These are phyloP conservation scores for Zychaea mexicana DNA, from an alignment of 371 early-diverging fungal genomes.

Conservation along the genomic window DNA sequence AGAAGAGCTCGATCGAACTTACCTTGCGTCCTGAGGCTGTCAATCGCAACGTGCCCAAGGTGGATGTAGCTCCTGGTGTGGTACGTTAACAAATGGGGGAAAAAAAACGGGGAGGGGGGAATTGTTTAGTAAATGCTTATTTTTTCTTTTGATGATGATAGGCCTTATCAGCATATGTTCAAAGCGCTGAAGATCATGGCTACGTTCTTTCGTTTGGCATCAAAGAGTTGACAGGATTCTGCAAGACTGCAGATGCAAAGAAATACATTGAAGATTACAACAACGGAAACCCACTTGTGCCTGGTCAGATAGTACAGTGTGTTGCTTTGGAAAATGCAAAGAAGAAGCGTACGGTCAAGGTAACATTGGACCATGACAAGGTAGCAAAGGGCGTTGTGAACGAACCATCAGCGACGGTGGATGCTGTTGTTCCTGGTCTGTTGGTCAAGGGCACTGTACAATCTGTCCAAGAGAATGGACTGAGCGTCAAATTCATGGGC, in stretches of 20 bases:
- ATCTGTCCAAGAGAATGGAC: conserved; percentile 56
- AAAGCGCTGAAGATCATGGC: conserved; percentile 83
- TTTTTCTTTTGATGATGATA: conserved; percentile 18
- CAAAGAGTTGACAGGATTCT: conserved; percentile 64
- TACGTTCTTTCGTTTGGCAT: conserved; percentile 77
- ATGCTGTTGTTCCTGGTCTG: conserved; percentile 68
- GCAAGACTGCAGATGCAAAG: conserved; percentile 62
- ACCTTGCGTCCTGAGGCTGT: conserved; percentile 71
- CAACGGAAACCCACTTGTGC: conserved; percentile 49
- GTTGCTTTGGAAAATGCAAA: conserved; percentile 51
- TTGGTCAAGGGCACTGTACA: conserved; percentile 59
- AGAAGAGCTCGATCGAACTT: conserved; percentile 62
- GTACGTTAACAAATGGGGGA: too few species aligned
- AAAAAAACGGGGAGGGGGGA: not conserved
- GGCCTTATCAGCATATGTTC: conserved; percentile 65
- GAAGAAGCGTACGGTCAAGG: conserved; percentile 58
- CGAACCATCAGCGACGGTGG: conserved; percentile 54
- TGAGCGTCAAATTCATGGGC: conserved; percentile 69
- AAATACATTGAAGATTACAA: conserved; percentile 57
- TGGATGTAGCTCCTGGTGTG: conserved; percentile 63
- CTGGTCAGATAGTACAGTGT: conserved; percentile 70
- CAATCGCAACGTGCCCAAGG: conserved; percentile 56
- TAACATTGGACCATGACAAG: conserved; percentile 59
- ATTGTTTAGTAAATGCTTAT: not conserved
- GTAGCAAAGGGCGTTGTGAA: conserved; percentile 52